These are phyloP conservation scores for Aaosphaeria pasadenensis DNA, from an alignment of 2,329 filamentous ascomycete genomes.

Conservation along the genomic window DNA sequence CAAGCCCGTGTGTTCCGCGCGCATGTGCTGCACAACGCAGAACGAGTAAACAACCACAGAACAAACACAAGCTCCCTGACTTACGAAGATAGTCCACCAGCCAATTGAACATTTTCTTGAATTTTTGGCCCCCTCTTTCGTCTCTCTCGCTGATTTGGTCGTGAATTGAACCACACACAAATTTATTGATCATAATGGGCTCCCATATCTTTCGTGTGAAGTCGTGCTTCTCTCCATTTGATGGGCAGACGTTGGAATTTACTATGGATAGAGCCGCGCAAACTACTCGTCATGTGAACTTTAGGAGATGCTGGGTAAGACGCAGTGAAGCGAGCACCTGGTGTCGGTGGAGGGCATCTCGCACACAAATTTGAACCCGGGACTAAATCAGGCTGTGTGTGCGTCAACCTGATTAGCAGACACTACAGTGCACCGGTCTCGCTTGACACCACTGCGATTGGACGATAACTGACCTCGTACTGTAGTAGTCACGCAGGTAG, in stretches of 20 bases:
- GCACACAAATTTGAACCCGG: conserved; percentile 40
- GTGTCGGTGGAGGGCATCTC: conserved; percentile 26
- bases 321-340: conserved; percentile 29
- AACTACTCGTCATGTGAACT: conserved; percentile 38
- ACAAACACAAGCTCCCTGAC: too few relatives aligned
- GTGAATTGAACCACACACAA: not conserved
- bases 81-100: not conserved
- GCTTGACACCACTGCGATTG: conserved; percentile 4
- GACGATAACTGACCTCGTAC: not conserved
- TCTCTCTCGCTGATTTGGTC: not conserved
- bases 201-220: conserved; percentile 14
- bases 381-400: conserved; percentile 33
- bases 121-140: conserved; percentile 8
- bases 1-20: conserved; percentile 1
- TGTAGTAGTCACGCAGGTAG: not conserved
- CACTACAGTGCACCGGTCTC: conserved; percentile 13
- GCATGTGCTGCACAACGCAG: conserved; percentile 22
- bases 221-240: conserved; percentile 6
- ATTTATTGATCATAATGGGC: conserved; percentile 13
- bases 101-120: conserved; percentile 26
- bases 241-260: conserved; percentile 39
- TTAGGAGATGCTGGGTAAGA: conserved; percentile 37
- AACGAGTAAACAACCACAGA: conserved; percentile 25
- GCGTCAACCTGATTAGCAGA: conserved; percentile 32
- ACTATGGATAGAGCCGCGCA: conserved; percentile 37